Evolutionary conservation across 1,139 yeast species (phyloP).

Genomic region (Debaryomyces singareniensis): DNA sequence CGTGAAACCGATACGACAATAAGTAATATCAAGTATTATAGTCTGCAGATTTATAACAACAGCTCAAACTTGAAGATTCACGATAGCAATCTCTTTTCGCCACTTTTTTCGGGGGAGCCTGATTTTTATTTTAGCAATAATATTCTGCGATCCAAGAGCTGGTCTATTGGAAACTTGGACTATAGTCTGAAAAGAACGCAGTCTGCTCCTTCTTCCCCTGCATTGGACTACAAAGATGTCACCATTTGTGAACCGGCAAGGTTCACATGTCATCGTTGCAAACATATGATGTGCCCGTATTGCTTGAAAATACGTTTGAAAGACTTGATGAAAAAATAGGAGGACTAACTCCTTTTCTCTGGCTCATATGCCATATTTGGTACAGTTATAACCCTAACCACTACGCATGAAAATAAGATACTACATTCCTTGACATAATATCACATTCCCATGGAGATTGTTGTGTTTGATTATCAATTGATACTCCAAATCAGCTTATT

Average conservation of each 20-base stretch:
- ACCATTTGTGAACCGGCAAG: constrained; percentile 19
- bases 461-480: too few relatives aligned
- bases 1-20: constrained; percentile 6
- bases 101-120: not conserved
- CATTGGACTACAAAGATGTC: not conserved
- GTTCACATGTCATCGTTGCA: constrained; percentile 41
- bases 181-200: not conserved
- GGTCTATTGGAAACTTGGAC: constrained; percentile 1
- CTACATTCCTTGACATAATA: too few relatives aligned
- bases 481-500: too few relatives aligned
- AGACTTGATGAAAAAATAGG: constrained; percentile 18
- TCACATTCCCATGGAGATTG: too few relatives aligned
- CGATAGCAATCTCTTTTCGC: not conserved
- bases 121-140: not conserved
- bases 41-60: constrained; percentile 21
- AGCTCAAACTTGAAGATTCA: constrained; percentile 6
- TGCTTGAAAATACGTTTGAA: constrained; percentile 39
- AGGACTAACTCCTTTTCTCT: too few relatives aligned
- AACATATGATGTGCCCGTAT: constrained; percentile 52
- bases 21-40: constrained; percentile 21
- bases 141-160: not conserved
- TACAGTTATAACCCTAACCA: too few relatives aligned
- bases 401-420: too few relatives aligned
- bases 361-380: too few relatives aligned
- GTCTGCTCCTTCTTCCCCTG: not conserved